Evolutionary conservation across 192 early-diverging fungal genomes (phyloP).

Genomic region (Entomortierella lignicola): DNA sequence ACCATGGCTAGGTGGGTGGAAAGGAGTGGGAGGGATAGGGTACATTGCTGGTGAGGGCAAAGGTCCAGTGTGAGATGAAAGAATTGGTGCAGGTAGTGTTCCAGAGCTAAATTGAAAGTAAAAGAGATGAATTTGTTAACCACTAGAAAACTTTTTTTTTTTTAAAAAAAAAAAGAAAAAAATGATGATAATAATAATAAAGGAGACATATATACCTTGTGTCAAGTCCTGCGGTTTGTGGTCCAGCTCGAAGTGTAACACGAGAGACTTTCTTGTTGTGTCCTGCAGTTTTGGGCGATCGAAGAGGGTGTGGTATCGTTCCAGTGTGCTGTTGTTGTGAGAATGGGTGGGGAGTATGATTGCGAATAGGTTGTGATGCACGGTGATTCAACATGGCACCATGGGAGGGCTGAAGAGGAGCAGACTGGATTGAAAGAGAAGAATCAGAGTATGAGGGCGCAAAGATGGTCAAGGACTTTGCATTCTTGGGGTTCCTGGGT

Average conservation of each 20-base stretch:
- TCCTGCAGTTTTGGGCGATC: conserved; percentile 34
- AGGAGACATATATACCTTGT: conserved; percentile 19
- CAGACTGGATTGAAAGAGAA: conserved; percentile 56
- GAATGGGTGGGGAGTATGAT: conserved; percentile 40
- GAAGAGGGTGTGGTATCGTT: conserved; percentile 36
- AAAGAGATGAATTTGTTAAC: too few relatives aligned
- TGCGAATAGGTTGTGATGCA: conserved; percentile 35
- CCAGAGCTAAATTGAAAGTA: conserved; percentile 15
- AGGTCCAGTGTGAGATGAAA: conserved; percentile 52
- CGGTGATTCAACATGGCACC: conserved; percentile 48
- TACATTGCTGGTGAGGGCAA: conserved; percentile 63
- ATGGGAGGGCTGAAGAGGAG: conserved; percentile 59
- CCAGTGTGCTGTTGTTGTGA: conserved; percentile 27
- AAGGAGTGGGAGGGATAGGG: conserved; percentile 58
- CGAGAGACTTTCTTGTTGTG: conserved; percentile 29
- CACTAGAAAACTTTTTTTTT: too few relatives aligned
- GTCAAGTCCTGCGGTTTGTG: conserved; percentile 33
- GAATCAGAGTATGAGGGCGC: conserved; percentile 64
- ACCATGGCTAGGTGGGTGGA: conserved; percentile 38
- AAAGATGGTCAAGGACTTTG: conserved; percentile 62
- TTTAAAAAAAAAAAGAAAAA: background rate
- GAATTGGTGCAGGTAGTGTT: conserved; percentile 41
- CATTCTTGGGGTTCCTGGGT: conserved; percentile 60
- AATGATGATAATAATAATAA: background rate
- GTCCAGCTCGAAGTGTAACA: conserved; percentile 31